A percentile compares a stretch with the other conserved stretches of the same genome.
These are phyloP conservation scores for Arthroderma uncinatum DNA, from an alignment of 2,329 filamentous ascomycete genomes.

Conservation along the genomic window DNA sequence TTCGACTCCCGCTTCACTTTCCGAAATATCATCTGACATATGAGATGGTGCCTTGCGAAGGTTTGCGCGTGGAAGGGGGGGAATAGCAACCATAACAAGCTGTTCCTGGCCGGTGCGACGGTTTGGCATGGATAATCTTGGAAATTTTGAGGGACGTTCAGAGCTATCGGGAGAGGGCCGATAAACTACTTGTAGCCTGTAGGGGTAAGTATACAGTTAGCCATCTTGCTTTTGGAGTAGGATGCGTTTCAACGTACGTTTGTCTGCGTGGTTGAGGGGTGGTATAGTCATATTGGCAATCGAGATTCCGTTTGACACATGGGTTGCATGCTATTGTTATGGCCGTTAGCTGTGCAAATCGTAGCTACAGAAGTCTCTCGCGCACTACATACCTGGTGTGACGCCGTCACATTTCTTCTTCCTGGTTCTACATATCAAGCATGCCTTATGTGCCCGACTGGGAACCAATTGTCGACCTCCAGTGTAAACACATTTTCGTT, in stretches of 20 bases:
- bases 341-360: background rate
- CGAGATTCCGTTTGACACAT: background rate
- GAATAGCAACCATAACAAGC: background rate
- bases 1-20: background rate
- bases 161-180: background rate
- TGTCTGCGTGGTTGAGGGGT: background rate
- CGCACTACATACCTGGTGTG: constrained; percentile 7
- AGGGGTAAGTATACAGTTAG: background rate
- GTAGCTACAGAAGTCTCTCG: background rate
- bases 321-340: constrained; percentile 3
- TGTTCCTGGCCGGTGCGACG: background rate
- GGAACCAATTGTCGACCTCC: background rate
- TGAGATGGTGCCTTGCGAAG: background rate
- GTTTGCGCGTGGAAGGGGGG: background rate
- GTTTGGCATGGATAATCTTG: background rate
- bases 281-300: background rate
- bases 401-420: constrained; percentile 13
- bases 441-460: background rate
- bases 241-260: constrained; percentile 2
- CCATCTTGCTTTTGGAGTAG: background rate
- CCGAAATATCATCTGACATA: constrained; percentile 6
- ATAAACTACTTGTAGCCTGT: background rate
- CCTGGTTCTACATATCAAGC: constrained; percentile 6
- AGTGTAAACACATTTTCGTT: background rate
- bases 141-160: background rate